Evolutionary conservation across 148 eudicot species (phyloP).

Genomic region (Camellia japonica): DNA sequence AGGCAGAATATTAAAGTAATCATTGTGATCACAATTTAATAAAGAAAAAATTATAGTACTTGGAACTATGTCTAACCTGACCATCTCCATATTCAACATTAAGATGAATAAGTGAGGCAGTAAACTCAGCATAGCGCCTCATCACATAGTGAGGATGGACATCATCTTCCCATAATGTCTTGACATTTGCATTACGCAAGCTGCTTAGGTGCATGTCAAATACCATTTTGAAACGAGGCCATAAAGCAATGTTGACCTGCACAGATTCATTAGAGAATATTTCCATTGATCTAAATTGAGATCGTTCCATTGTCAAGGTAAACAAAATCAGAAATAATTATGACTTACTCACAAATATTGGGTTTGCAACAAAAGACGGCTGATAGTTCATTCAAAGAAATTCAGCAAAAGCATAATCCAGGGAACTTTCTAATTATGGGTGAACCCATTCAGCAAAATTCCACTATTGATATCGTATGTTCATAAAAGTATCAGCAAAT

Average conservation of each 20-base stretch:
- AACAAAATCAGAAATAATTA: not conserved
- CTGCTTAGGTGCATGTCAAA: slow-evolving; percentile 97
- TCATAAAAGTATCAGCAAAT: not conserved
- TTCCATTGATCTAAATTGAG: not conserved
- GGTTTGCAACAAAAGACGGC: not conserved
- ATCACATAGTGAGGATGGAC: slow-evolving; percentile 95
- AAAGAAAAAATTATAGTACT: not conserved
- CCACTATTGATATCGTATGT: not conserved
- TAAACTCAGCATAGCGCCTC: slow-evolving; percentile 97
- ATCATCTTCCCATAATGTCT: slow-evolving; percentile 96
- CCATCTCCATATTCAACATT: slow-evolving; percentile 96
- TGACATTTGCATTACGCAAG: slow-evolving; percentile 81
- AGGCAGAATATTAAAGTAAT: slow-evolving; percentile 14
- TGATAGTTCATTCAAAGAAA: not conserved
- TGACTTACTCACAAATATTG: not conserved
- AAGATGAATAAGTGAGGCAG: slow-evolving; percentile 92
- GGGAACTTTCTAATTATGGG: not conserved
- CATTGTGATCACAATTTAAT: not conserved
- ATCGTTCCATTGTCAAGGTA: not conserved
- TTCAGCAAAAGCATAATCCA: not conserved
- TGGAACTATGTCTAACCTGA: slow-evolving; percentile 52
- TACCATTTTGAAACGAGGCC: slow-evolving; percentile 99
- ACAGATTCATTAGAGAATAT: slow-evolving; percentile 18
- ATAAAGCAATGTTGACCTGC: slow-evolving; percentile 88
- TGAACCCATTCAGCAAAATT: not conserved